These are phyloP conservation scores for Backusella luteola DNA, from an alignment of 192 early-diverging fungal species.

Conservation along the genomic window DNA sequence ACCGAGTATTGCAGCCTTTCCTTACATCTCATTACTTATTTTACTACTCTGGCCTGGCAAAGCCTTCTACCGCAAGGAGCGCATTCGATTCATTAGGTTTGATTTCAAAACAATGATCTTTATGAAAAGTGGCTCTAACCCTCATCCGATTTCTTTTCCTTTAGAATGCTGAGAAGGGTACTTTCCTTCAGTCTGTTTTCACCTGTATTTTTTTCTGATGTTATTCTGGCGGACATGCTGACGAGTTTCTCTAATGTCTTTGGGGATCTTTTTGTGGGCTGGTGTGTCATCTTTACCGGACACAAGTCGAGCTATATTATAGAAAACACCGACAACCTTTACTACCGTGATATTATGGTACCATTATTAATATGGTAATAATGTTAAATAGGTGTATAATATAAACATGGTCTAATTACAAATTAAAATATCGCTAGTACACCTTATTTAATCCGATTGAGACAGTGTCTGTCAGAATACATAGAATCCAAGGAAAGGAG, in stretches of 20 bases:
- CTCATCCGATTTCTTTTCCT: not conserved
- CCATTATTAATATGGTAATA: constrained; percentile 70
- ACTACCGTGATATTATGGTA: constrained; percentile 49
- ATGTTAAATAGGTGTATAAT: not conserved
- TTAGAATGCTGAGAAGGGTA: constrained; percentile 50
- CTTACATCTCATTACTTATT: constrained; percentile 40
- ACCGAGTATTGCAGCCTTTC: constrained; percentile 36
- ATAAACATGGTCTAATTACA: not conserved
- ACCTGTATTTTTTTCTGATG: constrained; percentile 69
- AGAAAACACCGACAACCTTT: constrained; percentile 38
- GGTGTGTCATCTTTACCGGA: constrained; percentile 57
- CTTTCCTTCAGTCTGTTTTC: constrained; percentile 47
- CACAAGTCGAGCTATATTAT: constrained; percentile 25
- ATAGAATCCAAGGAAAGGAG: constrained; percentile 51
- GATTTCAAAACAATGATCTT: not conserved
- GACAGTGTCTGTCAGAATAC: constrained; percentile 80
- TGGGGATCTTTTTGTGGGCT: constrained; percentile 74
- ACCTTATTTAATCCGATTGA: constrained; percentile 75
- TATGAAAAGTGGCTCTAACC: not conserved
- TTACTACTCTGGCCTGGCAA: constrained; percentile 51
- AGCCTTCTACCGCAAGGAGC: constrained; percentile 46
- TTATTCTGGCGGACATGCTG: constrained; percentile 93
- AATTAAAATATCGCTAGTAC: constrained; percentile 44
- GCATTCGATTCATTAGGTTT: constrained; percentile 54
- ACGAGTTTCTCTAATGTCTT: constrained; percentile 91